Evolutionary conservation across 1,139 yeast genomes (phyloP).

Genomic region (Candida freyschussii): DNA sequence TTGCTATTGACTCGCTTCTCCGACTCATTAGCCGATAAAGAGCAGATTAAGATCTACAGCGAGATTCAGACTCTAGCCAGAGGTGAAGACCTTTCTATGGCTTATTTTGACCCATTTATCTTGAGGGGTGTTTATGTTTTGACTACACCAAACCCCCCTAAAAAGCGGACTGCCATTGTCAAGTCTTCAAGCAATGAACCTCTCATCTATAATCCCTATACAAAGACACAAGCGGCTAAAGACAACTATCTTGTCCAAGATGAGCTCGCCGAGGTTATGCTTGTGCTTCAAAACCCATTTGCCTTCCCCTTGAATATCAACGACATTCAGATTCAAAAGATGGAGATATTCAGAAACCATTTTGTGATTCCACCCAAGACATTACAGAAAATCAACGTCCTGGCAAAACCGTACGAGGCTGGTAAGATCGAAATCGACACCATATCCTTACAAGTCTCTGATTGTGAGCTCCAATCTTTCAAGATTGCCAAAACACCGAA

Average conservation of each 20-base stretch:
- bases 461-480: slow-evolving; percentile 36
- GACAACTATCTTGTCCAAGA: slow-evolving; percentile 44
- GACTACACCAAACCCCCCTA: slow-evolving; percentile 23
- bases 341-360: slow-evolving; percentile 30
- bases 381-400: slow-evolving; percentile 35
- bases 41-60: slow-evolving; percentile 36
- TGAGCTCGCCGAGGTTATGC: slow-evolving; percentile 48
- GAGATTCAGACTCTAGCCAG: slow-evolving; percentile 26
- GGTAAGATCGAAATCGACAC: slow-evolving; percentile 42
- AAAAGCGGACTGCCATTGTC: slow-evolving; percentile 12
- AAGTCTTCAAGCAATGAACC: slow-evolving; percentile 22
- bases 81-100: slow-evolving; percentile 22
- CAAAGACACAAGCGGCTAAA: slow-evolving; percentile 14
- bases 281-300: slow-evolving; percentile 75
- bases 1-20: slow-evolving; percentile 50
- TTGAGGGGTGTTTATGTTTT: slow-evolving; percentile 46
- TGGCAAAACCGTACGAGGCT: slow-evolving; percentile 38
- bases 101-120: slow-evolving; percentile 70
- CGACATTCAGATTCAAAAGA: slow-evolving; percentile 41
- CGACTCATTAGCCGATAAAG: slow-evolving; percentile 45
- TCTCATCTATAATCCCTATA: slow-evolving; percentile 34
- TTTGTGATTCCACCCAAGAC: slow-evolving; percentile 38
- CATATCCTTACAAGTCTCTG: slow-evolving; percentile 41
- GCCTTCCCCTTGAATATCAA: slow-evolving; percentile 65
- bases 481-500: slow-evolving; percentile 27